phyloP scores from a whole-genome alignment of 345 rosid genomes.

The Lagerstroemia speciosa region DNA sequence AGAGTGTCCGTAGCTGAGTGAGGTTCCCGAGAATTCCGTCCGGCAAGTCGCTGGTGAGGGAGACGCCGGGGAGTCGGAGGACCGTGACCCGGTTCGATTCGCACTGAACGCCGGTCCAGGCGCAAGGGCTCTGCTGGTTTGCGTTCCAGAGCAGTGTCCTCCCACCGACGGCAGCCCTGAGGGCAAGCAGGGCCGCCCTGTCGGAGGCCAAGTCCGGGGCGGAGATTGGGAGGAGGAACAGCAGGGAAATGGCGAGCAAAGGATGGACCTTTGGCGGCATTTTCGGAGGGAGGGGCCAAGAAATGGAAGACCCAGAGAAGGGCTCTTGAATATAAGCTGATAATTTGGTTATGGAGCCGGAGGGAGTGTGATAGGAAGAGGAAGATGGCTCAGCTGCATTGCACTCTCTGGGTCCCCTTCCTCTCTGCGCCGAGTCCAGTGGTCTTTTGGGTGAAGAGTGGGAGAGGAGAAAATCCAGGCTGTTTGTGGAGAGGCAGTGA shows the following conservation, averaged over 20 bases:
- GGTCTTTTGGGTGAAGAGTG: background rate
- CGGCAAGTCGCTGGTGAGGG: constrained; percentile 30
- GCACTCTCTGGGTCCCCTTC: background rate
- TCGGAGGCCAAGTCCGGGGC: constrained; percentile 33
- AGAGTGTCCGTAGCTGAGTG: constrained; percentile 30
- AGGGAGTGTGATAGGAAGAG: background rate
- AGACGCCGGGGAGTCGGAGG: constrained; percentile 33
- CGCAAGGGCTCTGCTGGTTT: constrained; percentile 24
- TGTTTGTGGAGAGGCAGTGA: constrained; percentile 1
- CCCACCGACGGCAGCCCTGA: constrained; percentile 37
- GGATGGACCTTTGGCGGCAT: background rate
- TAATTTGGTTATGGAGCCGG: background rate
- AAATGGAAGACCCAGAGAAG: background rate
- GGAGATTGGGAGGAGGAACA: constrained; percentile 6
- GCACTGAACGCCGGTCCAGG: constrained; percentile 33
- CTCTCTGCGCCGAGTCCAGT: background rate
- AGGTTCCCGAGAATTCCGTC: constrained; percentile 29
- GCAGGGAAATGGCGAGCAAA: background rate
- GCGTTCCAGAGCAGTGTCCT: constrained; percentile 38
- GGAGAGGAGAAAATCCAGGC: constrained; percentile 1
- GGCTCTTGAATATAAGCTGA: background rate
- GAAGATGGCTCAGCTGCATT: constrained; percentile 8
- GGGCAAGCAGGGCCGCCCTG: constrained; percentile 31
- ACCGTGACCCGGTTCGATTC: constrained; percentile 20
- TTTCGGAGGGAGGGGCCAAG: background rate